Evolutionary conservation across 2,329 filamentous ascomycete genomes (phyloP).

Genomic region (Chaetoscypha palmicola): DNA sequence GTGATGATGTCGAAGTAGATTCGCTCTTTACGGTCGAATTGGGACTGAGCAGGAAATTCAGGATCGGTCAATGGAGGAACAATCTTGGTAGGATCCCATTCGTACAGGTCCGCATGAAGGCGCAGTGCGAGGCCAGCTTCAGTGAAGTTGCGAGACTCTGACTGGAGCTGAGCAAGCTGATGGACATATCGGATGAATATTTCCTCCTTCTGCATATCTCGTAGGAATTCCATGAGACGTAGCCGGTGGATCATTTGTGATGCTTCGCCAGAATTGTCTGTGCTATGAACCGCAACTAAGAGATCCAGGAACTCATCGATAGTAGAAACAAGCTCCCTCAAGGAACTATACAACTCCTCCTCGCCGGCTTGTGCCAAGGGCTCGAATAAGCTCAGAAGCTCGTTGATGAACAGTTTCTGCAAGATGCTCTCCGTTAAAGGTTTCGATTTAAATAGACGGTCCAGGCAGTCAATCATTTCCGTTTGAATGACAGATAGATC

Average conservation of each 20-base stretch:
- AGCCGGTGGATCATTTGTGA: slow-evolving; percentile 82
- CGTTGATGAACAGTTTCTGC: slow-evolving; percentile 86
- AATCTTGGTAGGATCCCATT: slow-evolving; percentile 71
- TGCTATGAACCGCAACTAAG: slow-evolving; percentile 79
- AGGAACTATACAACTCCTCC: slow-evolving; percentile 67
- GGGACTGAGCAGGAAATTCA: slow-evolving; percentile 71
- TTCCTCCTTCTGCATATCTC: slow-evolving; percentile 94
- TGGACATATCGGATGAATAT: slow-evolving; percentile 96
- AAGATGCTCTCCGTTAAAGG: slow-evolving; percentile 80
- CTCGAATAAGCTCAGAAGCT: slow-evolving; percentile 76
- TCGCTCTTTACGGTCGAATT: slow-evolving; percentile 87
- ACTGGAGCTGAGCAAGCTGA: slow-evolving; percentile 74
- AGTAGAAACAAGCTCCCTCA: slow-evolving; percentile 73
- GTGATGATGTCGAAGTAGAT: slow-evolving; percentile 95
- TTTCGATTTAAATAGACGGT: slow-evolving; percentile 83
- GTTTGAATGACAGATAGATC: slow-evolving; percentile 88
- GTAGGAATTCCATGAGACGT: slow-evolving; percentile 89
- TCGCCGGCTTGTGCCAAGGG: slow-evolving; percentile 58
- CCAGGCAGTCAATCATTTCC: slow-evolving; percentile 92
- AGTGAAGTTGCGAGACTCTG: slow-evolving; percentile 67
- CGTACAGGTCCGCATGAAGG: slow-evolving; percentile 85
- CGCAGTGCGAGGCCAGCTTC: slow-evolving; percentile 85
- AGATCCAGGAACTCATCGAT: slow-evolving; percentile 89
- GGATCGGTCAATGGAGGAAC: slow-evolving; percentile 65
- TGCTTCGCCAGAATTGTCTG: slow-evolving; percentile 65